Percentiles rank a stretch among this genome's conserved stretches.
These are phyloP conservation scores for Ilyonectria mors-panacis DNA, from an alignment of 2,329 filamentous ascomycete genomes.

Conservation along the genomic window DNA sequence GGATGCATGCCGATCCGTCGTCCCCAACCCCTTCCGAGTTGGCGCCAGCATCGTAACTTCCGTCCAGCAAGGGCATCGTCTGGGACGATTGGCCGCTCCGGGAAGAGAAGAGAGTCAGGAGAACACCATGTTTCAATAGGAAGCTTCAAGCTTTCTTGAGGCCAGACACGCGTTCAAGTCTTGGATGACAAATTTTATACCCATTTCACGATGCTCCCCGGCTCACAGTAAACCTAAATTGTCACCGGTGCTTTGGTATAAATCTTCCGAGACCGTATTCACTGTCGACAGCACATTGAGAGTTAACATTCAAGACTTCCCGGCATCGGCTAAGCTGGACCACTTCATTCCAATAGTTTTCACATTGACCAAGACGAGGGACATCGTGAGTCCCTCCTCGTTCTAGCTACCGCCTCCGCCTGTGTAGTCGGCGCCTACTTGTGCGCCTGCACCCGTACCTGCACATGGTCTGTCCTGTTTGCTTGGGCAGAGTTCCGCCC, in stretches of 20 bases:
- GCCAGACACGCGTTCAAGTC: conserved; percentile 21
- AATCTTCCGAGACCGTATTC: conserved; percentile 14
- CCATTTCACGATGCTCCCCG: conserved; percentile 33
- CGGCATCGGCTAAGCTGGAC: conserved; percentile 12
- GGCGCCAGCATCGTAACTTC: conserved; percentile 6
- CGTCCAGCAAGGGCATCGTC: neutral
- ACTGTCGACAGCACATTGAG: conserved; percentile 7
- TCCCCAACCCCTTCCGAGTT: conserved; percentile 6
- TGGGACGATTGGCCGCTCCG: neutral
- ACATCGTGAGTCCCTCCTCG: conserved; percentile 31
- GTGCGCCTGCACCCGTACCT: conserved; percentile 34
- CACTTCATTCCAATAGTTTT: conserved; percentile 48
- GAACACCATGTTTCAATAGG: conserved; percentile 12
- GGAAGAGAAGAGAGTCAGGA: neutral
- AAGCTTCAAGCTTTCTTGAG: neutral
- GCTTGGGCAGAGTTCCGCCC: conserved; percentile 22
- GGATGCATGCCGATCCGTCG: conserved; percentile 30
- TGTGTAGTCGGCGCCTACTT: conserved; percentile 6
- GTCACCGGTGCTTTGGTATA: conserved; percentile 4
- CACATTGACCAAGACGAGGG: conserved; percentile 42
- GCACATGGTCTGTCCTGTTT: conserved; percentile 35
- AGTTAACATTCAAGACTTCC: conserved; percentile 4
- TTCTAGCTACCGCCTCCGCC: conserved; percentile 38
- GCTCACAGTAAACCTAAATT: conserved; percentile 32
- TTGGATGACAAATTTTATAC: conserved; percentile 34